Evolutionary conservation across 2,329 filamentous ascomycete species (phyloP).

Genomic region (Calonectria leucothoes): DNA sequence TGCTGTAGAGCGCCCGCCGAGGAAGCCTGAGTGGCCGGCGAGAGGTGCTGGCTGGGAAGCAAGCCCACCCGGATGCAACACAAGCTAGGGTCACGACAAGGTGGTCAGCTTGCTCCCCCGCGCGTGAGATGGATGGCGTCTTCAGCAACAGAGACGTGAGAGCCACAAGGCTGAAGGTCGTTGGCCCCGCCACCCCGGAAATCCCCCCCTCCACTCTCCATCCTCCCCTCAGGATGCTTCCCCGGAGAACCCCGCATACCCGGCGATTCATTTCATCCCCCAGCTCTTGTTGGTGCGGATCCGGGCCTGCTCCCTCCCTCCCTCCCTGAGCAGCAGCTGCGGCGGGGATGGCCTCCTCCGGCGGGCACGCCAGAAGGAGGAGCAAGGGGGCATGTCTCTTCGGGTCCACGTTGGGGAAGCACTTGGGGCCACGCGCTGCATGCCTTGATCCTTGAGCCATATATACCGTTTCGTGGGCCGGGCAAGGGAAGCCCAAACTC

Average conservation of each 20-base stretch:
- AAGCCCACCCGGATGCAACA: constrained; percentile 13
- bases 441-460: not conserved
- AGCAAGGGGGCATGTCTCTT: not conserved
- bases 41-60: not conserved
- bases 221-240: constrained; percentile 2
- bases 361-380: not conserved
- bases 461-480: constrained; percentile 6
- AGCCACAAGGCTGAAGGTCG: constrained; percentile 6
- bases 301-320: not conserved
- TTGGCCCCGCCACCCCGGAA: constrained; percentile 19
- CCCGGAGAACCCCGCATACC: constrained; percentile 17
- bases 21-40: not conserved
- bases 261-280: constrained; percentile 14
- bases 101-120: not conserved
- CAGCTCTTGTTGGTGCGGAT: constrained; percentile 24
- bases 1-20: constrained; percentile 1
- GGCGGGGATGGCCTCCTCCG: not conserved
- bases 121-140: not conserved
- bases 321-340: not conserved
- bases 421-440: not conserved
- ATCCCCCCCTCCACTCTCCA: too few relatives aligned
- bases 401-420: not conserved
- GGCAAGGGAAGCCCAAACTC: not conserved
- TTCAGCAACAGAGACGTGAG: not conserved
- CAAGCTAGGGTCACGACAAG: not conserved